Evolutionary conservation across 495 filamentous ascomycete species (phyloP).

Genomic region (Penicillium tannophilum): DNA sequence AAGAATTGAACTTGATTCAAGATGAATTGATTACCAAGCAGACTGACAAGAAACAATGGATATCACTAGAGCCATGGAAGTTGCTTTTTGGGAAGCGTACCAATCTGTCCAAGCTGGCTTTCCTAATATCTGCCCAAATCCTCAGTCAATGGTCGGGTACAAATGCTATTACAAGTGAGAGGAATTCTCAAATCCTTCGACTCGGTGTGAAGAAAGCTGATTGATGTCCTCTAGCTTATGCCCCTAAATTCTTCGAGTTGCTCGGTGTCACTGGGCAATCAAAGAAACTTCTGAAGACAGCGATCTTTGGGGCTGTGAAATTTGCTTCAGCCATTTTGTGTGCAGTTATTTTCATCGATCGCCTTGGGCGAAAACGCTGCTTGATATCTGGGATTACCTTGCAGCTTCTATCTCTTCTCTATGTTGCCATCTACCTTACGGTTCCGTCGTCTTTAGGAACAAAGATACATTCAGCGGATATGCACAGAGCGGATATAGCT

Average conservation of each 20-base stretch:
- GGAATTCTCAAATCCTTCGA: too few relatives aligned
- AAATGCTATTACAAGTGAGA: conserved; percentile 47
- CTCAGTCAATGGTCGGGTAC: conserved; percentile 62
- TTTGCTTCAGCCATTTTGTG: conserved; percentile 55
- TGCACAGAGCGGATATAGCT: background rate
- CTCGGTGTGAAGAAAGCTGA: too few relatives aligned
- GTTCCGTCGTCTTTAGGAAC: too few relatives aligned
- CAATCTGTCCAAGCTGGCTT: conserved; percentile 58
- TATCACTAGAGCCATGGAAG: conserved; percentile 35
- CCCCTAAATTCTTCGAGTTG: conserved; percentile 43
- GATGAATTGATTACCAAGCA: background rate
- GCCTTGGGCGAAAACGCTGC: conserved; percentile 16
- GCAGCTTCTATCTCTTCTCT: conserved; percentile 17
- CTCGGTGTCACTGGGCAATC: conserved; percentile 55
- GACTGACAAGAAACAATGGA: background rate
- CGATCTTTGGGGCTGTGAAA: conserved; percentile 63
- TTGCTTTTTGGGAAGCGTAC: conserved; percentile 64
- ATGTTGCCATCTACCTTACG: conserved; percentile 22
- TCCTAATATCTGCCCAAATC: conserved; percentile 52
- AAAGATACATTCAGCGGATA: background rate
- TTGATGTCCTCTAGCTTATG: conserved; percentile 2
- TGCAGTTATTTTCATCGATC: conserved; percentile 35
- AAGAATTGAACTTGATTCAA: background rate
- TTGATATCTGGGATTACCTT: conserved; percentile 18
- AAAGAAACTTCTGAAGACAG: conserved; percentile 58